phyloP scores from a whole-genome alignment of 176 grass and related monocot genomes.

The Oryza glaberrima region DNA sequence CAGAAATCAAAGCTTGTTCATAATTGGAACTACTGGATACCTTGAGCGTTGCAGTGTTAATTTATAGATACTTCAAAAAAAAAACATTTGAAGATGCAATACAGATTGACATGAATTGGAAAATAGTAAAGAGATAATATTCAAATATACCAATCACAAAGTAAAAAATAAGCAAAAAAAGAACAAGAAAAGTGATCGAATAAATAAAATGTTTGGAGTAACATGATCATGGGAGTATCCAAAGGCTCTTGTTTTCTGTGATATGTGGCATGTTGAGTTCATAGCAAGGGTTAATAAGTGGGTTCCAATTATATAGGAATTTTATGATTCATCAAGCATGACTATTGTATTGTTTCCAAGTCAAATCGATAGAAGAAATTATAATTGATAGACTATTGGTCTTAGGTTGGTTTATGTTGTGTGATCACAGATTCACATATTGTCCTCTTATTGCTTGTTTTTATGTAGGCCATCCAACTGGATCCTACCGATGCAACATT shows the following conservation, averaged over 20 bases:
- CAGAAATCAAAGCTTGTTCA: no score
- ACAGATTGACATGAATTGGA: not conserved
- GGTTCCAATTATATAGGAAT: not conserved
- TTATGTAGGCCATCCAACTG: constrained; percentile 39
- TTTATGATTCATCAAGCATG: not conserved
- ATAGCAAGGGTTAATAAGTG: not conserved
- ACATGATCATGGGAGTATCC: not conserved
- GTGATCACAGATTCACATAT: not conserved
- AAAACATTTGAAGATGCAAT: not conserved
- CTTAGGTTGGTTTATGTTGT: not conserved
- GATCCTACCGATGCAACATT: constrained; percentile 28
- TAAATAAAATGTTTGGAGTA: not conserved
- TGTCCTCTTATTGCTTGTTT: not conserved
- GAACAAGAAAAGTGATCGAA: not conserved
- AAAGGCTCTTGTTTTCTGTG: not conserved
- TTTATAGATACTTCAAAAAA: not conserved
- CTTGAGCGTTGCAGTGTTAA: not conserved
- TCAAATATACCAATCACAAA: not conserved
- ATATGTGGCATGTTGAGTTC: not conserved
- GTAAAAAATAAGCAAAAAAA: not conserved
- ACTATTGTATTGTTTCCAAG: not conserved
- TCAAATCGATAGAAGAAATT: not conserved
- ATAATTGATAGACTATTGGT: not conserved
- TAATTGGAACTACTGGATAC: not conserved
- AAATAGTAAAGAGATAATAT: not conserved